Evolutionary conservation across 2,329 filamentous ascomycete genomes (phyloP).

Genomic region (Nigrospora oryzae): DNA sequence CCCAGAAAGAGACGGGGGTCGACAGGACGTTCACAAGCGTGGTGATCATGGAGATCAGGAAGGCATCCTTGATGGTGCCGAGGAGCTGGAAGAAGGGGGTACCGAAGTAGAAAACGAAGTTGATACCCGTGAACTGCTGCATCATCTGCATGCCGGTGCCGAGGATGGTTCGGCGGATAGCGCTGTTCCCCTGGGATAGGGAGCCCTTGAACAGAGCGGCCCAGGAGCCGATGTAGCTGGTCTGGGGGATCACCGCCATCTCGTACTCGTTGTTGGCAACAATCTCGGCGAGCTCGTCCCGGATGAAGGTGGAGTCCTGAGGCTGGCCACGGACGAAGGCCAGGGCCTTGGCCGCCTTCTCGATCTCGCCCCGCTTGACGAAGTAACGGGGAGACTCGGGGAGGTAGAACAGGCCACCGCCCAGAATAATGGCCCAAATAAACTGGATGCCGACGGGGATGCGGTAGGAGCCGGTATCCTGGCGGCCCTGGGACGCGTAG

Average conservation of each 20-base stretch:
- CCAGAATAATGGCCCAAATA: slow-evolving; percentile 33
- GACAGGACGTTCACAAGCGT: slow-evolving; percentile 82
- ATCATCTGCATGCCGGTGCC: slow-evolving; percentile 52
- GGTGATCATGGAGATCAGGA: slow-evolving; percentile 78
- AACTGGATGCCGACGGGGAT: slow-evolving; percentile 66
- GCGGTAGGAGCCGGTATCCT: slow-evolving; percentile 56
- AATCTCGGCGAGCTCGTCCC: slow-evolving; percentile 64
- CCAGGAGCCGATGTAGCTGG: slow-evolving; percentile 53
- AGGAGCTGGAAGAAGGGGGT: slow-evolving; percentile 77
- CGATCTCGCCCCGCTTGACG: slow-evolving; percentile 58
- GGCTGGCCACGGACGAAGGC: slow-evolving; percentile 57
- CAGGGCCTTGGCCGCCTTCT: slow-evolving; percentile 49
- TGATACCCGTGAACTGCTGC: slow-evolving; percentile 58
- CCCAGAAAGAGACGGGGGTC: slow-evolving; percentile 81
- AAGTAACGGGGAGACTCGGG: slow-evolving; percentile 66
- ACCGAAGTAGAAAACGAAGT: slow-evolving; percentile 87
- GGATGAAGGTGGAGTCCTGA: slow-evolving; percentile 55
- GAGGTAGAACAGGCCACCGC: slow-evolving; percentile 25
- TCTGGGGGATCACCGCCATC: slow-evolving; percentile 47
- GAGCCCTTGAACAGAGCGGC: slow-evolving; percentile 46
- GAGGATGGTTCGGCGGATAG: slow-evolving; percentile 47
- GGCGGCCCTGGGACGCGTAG: slow-evolving; percentile 52
- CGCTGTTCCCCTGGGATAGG: slow-evolving; percentile 44
- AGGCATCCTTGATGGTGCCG: slow-evolving; percentile 67
- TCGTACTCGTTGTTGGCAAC: slow-evolving; percentile 69